Evolutionary conservation across 1,284 basidiomycete genomes (phyloP).

Genomic region (Sporisorium graminicola): DNA sequence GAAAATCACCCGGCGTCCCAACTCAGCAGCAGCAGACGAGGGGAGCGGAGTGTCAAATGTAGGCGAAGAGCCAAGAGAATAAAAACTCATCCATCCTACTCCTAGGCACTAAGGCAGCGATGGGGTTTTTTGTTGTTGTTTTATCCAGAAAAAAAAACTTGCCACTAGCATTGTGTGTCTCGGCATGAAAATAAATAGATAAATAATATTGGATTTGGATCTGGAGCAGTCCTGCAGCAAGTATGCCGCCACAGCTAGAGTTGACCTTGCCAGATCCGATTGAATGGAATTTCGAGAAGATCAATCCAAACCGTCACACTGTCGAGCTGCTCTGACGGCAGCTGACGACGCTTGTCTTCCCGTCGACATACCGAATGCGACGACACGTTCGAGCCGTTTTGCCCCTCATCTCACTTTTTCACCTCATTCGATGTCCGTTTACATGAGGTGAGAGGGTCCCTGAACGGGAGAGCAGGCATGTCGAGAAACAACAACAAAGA

Average conservation of each 20-base stretch:
- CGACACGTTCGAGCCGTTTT: too few species aligned
- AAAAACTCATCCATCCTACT: too few species aligned
- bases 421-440: too few species aligned
- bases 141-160: not conserved
- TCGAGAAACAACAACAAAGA: not conserved
- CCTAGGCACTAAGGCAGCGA: not conserved
- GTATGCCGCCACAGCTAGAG: too few species aligned
- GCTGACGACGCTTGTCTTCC: too few species aligned
- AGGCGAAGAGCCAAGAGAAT: not conserved
- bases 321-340: not conserved
- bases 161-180: not conserved
- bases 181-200: not conserved
- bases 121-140: too few species aligned
- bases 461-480: too few species aligned
- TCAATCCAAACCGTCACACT: not conserved
- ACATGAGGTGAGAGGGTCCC: too few species aligned
- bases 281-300: not conserved
- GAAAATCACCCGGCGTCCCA: not conserved
- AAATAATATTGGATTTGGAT: too few species aligned
- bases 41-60: not conserved
- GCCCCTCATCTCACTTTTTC: too few species aligned
- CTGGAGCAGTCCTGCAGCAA: not conserved
- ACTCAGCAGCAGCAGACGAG: not conserved
- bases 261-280: not conserved
- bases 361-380: too few species aligned